Conservation (phyloP, 345 rosid species). For the Populus simonii region DNA sequence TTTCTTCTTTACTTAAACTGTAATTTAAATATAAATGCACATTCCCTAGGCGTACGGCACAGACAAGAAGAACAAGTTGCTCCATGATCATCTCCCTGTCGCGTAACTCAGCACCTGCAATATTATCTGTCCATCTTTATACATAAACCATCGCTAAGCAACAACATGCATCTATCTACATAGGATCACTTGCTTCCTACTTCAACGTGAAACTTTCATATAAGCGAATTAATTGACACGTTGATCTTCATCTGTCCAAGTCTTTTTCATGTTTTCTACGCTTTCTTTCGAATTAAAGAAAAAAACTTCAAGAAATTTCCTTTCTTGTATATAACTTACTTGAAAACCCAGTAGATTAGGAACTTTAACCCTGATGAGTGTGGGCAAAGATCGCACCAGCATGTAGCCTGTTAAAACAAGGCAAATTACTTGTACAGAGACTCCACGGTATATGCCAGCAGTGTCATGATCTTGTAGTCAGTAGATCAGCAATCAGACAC, state of each 20-base stretch:
- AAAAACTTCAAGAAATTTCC: too few species aligned
- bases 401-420: too few species aligned
- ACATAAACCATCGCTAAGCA: not conserved
- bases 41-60: constrained; percentile 24
- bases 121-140: not conserved
- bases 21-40: not conserved
- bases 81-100: constrained; percentile 37
- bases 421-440: not conserved
- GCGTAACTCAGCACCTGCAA: constrained; percentile 12
- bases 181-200: not conserved
- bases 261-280: not conserved
- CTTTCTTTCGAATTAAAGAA: too few species aligned
- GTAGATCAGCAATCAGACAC: not conserved
- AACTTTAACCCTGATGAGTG: too few species aligned
- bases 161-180: not conserved
- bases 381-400: not conserved
- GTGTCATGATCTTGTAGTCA: not conserved
- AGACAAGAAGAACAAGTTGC: constrained; percentile 32
- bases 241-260: not conserved
- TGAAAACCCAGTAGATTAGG: too few species aligned
- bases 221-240: not conserved
- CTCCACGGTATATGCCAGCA: not conserved
- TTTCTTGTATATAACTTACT: too few species aligned
- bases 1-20: not conserved
- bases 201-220: too few species aligned